These are phyloP conservation scores for Kregervanrija pseudodelftensis DNA, from an alignment of 805 yeast genomes.

Conservation along the genomic window DNA sequence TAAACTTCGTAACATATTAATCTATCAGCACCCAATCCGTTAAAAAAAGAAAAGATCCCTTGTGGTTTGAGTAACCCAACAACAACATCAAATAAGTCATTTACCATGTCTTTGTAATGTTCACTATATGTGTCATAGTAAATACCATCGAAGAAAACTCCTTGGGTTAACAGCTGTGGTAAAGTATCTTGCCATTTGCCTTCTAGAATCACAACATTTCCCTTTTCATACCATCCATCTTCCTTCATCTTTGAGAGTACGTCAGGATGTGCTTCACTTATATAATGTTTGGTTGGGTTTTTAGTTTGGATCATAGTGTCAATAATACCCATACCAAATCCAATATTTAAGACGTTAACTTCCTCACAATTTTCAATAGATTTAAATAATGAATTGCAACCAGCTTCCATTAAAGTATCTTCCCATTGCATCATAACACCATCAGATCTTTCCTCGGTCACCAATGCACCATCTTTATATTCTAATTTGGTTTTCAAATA, in stretches of 20 bases:
- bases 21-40: slow-evolving; percentile 82
- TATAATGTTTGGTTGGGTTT: slow-evolving; percentile 67
- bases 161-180: slow-evolving; percentile 53
- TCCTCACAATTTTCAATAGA: slow-evolving; percentile 31
- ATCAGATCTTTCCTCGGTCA: slow-evolving; percentile 67
- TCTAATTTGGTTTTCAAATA: slow-evolving; percentile 61
- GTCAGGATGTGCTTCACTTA: slow-evolving; percentile 92
- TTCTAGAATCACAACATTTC: slow-evolving; percentile 64
- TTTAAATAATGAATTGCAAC: slow-evolving; percentile 66
- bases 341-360: slow-evolving; percentile 66
- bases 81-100: slow-evolving; percentile 61
- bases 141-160: slow-evolving; percentile 80
- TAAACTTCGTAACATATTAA: slow-evolving; percentile 77
- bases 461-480: slow-evolving; percentile 59
- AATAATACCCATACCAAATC: slow-evolving; percentile 96
- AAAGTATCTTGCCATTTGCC: slow-evolving; percentile 93
- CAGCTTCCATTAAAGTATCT: slow-evolving; percentile 67
- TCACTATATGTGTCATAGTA: slow-evolving; percentile 93
- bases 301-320: slow-evolving; percentile 63
- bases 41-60: slow-evolving; percentile 86
- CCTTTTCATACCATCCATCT: slow-evolving; percentile 80
- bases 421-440: slow-evolving; percentile 99
- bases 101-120: slow-evolving; percentile 83
- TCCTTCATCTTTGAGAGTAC: slow-evolving; percentile 58
- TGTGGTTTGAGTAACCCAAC: slow-evolving; percentile 78